Conservation (phyloP, 257 asterid species). For the Avicennia marina region DNA sequence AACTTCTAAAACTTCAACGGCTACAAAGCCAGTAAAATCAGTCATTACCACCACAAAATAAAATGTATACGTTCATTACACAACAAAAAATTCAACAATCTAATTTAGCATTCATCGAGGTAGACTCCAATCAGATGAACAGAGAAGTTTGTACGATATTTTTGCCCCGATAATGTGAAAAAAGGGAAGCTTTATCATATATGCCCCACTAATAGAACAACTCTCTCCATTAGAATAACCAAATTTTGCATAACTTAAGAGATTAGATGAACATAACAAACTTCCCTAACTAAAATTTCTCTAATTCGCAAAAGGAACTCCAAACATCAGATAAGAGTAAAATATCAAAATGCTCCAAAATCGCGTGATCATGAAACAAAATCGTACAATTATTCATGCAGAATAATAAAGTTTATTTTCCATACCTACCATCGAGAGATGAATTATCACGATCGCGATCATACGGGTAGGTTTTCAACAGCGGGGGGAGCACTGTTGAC, state of each 20-base stretch:
- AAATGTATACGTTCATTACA: neutral
- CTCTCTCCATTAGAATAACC: too few species aligned
- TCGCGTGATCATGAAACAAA: too few species aligned
- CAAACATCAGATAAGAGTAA: too few species aligned
- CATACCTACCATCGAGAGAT: neutral
- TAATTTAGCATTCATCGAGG: neutral
- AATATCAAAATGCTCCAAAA: too few species aligned
- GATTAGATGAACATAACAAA: too few species aligned
- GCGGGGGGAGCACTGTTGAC: conserved; percentile 29
- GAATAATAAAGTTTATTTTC: too few species aligned
- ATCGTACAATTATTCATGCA: neutral
- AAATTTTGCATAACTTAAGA: too few species aligned
- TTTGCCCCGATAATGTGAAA: too few species aligned
- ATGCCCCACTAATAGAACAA: too few species aligned
- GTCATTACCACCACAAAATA: neutral
- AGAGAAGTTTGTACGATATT: neutral
- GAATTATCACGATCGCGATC: conserved; percentile 19
- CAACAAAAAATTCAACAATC: neutral
- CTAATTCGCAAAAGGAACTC: too few species aligned
- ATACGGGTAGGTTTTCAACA: conserved; percentile 72
- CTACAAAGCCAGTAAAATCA: neutral
- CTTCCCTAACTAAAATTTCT: too few species aligned
- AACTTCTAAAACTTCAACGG: neutral
- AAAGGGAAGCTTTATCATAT: too few species aligned
- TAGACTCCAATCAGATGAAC: neutral